These are phyloP conservation scores for Stachybotrys echinatus DNA, from an alignment of 2,329 filamentous ascomycete species.

Conservation along the genomic window DNA sequence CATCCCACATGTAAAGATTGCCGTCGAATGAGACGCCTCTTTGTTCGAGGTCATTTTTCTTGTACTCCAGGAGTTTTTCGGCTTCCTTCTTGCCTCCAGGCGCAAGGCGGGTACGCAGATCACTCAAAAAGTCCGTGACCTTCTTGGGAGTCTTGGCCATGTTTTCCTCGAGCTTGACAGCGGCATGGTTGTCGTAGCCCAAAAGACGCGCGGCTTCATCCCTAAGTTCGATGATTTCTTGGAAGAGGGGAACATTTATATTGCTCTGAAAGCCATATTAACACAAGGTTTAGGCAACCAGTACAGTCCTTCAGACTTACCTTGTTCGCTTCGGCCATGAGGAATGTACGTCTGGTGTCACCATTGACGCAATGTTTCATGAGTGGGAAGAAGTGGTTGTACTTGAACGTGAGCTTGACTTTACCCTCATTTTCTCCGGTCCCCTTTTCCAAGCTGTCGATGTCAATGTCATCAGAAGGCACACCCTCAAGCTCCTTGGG, in stretches of 20 bases:
- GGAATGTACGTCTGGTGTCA: conserved; percentile 63
- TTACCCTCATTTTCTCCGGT: conserved; percentile 68
- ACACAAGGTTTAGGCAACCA: conserved; percentile 1
- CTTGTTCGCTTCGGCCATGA: conserved; percentile 77
- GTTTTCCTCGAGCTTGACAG: conserved; percentile 73
- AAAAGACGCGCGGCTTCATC: conserved; percentile 74
- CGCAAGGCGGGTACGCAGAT: conserved; percentile 61
- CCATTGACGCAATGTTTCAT: conserved; percentile 71
- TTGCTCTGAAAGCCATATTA: conserved; percentile 42
- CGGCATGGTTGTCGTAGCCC: conserved; percentile 72
- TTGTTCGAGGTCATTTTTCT: conserved; percentile 62
- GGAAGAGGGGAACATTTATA: conserved; percentile 67
- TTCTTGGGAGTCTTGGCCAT: conserved; percentile 75
- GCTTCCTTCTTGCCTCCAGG: conserved; percentile 68
- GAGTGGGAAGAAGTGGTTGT: conserved; percentile 73
- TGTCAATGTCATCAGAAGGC: conserved; percentile 61
- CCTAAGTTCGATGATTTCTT: conserved; percentile 67
- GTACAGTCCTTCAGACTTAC: conserved; percentile 21
- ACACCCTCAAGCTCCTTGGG: conserved; percentile 69
- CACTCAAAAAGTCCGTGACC: conserved; percentile 67
- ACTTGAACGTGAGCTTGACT: conserved; percentile 74
- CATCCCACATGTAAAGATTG: conserved; percentile 79
- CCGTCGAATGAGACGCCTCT: conserved; percentile 56
- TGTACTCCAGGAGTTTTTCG: conserved; percentile 64
- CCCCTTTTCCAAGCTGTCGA: conserved; percentile 65